Base-by-base conservation (phyloP, 2,329 filamentous ascomycete genomes). In the Cladosporium colombiae region DNA sequence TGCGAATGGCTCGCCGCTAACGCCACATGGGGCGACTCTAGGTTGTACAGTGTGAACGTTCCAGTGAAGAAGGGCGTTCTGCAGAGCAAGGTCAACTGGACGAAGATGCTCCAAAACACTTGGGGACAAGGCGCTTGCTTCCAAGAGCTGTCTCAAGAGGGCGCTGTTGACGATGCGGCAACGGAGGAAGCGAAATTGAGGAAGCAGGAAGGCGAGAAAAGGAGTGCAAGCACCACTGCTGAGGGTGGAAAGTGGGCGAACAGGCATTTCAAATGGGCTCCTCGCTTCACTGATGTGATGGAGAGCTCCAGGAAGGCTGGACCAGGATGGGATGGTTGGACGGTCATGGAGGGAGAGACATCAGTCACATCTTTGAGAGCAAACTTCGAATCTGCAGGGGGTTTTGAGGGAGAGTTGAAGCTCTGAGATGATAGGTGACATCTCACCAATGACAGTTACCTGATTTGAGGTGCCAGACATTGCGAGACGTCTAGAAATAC, bases 201-300 rank as follows among this genome's bases (percentile, higher is more conserved):
- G 56, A 86, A 90, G 75, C 86, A 85, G 23, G 86, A 88, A 67
- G 83, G 83, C 25, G 69, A 65, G 67, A 72, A 70, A 14, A 70
- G 27, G 73, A 72, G 74, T 74, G 55, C 75, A 75, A 70, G 70
- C 72, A 74, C 75, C 0, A 73, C 71, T 50, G 70, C 74, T 18
- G 68, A 67, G 13, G 77, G 80, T 61, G 74, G 79, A 49, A 80
- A 84, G 33, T 89, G 92, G 76, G 85, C 82, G 65, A 92, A 96
- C 78, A 92, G 91, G 77, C 91, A 96, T 78, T 98, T 97, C 83
- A 96, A 94, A 79, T 98, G 95, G 95, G 88, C 91, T 57, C 95
- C 94, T 2, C 87, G 87, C 69, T 95, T 98, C 78, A 84, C 86
- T 37, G 93, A 96, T 78, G 92, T 98, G 2, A 92, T 92, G 78